A percentile compares a stretch with the other conserved stretches of the same genome.
Conservation (phyloP, 2,329 filamentous ascomycete species). For the Claviceps capensis region DNA sequence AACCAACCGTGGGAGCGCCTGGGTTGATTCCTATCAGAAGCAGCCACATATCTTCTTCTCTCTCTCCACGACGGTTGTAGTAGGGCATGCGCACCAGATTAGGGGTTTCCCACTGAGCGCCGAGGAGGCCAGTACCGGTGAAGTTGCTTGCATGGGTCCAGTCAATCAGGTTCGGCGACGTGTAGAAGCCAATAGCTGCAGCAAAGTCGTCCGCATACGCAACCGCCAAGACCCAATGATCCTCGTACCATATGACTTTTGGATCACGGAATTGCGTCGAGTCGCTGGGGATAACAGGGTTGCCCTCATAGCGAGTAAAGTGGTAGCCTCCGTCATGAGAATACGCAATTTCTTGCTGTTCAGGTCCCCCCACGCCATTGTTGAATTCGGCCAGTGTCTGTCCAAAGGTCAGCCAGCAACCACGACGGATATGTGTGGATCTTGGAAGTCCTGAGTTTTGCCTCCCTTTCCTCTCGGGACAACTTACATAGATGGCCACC, state of each 20-base stretch:
- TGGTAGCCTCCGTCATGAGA: conserved; percentile 25
- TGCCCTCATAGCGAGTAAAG: conserved; percentile 40
- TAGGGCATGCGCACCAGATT: conserved; percentile 26
- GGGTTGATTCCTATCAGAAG: conserved; percentile 42
- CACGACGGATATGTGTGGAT: conserved; percentile 1
- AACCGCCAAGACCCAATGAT: conserved; percentile 15
- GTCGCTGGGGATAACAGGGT: conserved; percentile 45
- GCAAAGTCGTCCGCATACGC: conserved; percentile 37
- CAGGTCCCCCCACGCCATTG: conserved; percentile 9
- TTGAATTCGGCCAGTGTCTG: conserved; percentile 13
- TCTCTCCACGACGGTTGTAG: no score
- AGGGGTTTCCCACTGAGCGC: conserved; percentile 48
- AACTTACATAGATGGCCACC: conserved; percentile 32
- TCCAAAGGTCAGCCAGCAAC: not conserved
- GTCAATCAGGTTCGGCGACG: conserved; percentile 22
- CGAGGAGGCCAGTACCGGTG: conserved; percentile 35
- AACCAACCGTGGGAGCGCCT: conserved; percentile 42
- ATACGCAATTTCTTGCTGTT: conserved; percentile 48
- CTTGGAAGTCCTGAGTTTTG: no score
- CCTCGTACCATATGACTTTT: conserved; percentile 45
- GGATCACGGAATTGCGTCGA: conserved; percentile 50
- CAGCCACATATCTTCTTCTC: conserved; percentile 17
- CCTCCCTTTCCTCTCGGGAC: no score
- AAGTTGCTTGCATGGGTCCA: conserved; percentile 38
- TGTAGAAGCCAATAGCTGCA: conserved; percentile 39